phyloP scores from a whole-genome alignment of 345 rosid species.

The Salix koriyanagi region DNA sequence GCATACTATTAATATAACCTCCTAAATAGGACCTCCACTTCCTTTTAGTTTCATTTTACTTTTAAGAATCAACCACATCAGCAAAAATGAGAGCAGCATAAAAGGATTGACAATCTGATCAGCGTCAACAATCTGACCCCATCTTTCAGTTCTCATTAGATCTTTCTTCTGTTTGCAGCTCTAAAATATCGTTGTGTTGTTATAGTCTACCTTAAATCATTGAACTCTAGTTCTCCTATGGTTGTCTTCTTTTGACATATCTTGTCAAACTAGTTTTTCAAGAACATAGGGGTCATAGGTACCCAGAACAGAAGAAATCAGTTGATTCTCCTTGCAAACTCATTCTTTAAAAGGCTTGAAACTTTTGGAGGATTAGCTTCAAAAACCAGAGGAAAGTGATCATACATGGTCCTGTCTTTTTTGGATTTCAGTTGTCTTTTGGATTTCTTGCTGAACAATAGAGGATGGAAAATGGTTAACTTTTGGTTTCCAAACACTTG shows the following conservation, averaged over 20 bases:
- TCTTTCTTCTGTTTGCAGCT: not conserved
- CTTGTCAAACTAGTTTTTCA: not conserved
- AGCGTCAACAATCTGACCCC: not conserved
- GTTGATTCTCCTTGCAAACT: not conserved
- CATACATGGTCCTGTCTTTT: not conserved
- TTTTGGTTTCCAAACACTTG: not conserved
- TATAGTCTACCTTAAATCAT: not conserved
- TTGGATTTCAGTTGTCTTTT: not conserved
- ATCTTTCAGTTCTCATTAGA: not conserved
- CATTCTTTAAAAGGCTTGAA: not conserved
- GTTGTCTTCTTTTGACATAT: not conserved
- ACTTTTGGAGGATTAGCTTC: not conserved
- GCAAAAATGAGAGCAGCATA: not conserved
- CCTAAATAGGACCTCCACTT: not conserved
- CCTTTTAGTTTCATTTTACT: not conserved
- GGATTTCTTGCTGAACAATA: constrained; percentile 3
- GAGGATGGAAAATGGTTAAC: not conserved
- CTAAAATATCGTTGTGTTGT: not conserved
- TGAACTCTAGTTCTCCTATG: not conserved
- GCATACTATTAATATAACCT: not conserved
- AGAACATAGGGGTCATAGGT: not conserved
- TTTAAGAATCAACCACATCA: not conserved
- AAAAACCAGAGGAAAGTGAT: not conserved
- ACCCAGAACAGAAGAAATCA: not conserved
- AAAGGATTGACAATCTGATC: not conserved